Evolutionary conservation across 441 rosid genomes (phyloP).

Genomic region (Kokia cookei): DNA sequence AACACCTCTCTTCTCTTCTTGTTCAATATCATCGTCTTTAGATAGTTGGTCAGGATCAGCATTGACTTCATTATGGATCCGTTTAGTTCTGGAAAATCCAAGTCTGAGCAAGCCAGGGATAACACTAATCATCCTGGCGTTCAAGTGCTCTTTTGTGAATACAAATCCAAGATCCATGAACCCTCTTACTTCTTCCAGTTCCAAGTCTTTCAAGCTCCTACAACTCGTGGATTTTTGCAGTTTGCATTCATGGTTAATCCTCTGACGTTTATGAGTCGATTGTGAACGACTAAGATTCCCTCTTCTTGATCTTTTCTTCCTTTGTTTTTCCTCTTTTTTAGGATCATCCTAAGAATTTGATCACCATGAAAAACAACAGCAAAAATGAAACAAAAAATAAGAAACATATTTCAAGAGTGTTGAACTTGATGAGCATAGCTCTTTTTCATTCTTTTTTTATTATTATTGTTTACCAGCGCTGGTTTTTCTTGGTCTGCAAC

Average conservation of each 20-base stretch:
- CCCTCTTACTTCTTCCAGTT: slow-evolving; percentile 64
- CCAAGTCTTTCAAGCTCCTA: slow-evolving; percentile 39
- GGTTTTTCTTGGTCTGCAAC: slow-evolving; percentile 7
- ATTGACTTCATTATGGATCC: background rate
- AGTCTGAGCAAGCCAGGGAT: slow-evolving; percentile 54
- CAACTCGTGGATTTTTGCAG: slow-evolving; percentile 32
- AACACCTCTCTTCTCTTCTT: slow-evolving; percentile 9
- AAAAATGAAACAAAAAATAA: background rate
- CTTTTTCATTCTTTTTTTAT: background rate
- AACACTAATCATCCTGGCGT: slow-evolving; percentile 32
- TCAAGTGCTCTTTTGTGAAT: slow-evolving; percentile 36
- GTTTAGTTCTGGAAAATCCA: slow-evolving; percentile 7
- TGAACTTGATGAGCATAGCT: background rate
- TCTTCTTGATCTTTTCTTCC: slow-evolving; percentile 24
- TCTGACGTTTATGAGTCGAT: background rate
- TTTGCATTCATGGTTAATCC: background rate
- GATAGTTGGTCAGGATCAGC: background rate
- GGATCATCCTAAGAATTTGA: slow-evolving; percentile 6
- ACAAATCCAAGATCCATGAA: slow-evolving; percentile 55
- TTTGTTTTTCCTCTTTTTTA: background rate
- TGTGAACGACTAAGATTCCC: slow-evolving; percentile 27
- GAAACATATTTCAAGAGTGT: background rate
- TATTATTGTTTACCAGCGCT: slow-evolving; percentile 10
- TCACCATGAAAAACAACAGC: background rate
- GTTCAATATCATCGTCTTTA: slow-evolving; percentile 9